These are phyloP conservation scores for Plasmopara halstedii DNA, from an alignment of 352 stramenopile species.

Conservation along the genomic window DNA sequence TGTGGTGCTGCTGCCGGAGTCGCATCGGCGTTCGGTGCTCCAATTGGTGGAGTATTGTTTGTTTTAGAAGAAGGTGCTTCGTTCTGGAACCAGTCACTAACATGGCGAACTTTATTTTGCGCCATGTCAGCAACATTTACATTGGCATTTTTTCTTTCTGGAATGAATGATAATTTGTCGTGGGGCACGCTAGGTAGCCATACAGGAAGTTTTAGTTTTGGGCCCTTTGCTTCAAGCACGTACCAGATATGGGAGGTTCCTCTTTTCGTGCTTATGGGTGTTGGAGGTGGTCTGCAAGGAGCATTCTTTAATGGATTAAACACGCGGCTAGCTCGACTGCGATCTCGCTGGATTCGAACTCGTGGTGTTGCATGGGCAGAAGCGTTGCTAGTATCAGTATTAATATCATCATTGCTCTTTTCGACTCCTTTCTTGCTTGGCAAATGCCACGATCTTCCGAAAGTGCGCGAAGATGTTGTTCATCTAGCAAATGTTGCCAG, in stretches of 20 bases:
- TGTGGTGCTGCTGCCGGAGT: constrained; percentile 85
- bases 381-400: constrained; percentile 43
- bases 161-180: constrained; percentile 65
- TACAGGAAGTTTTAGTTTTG: constrained; percentile 67
- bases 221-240: constrained; percentile 55
- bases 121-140: constrained; percentile 86
- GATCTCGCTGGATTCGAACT: constrained; percentile 53
- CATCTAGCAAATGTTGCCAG: constrained; percentile 34
- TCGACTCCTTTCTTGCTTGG: constrained; percentile 52
- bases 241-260: constrained; percentile 85
- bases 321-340: constrained; percentile 35
- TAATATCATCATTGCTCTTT: constrained; percentile 62
- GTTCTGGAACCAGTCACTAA: constrained; percentile 82
- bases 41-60: constrained; percentile 85
- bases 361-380: constrained; percentile 49
- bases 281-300: constrained; percentile 76
- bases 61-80: constrained; percentile 79
- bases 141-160: constrained; percentile 65
- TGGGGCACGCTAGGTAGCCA: constrained; percentile 69
- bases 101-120: constrained; percentile 80
- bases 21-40: constrained; percentile 84
- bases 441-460: constrained; percentile 53
- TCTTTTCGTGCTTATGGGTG: constrained; percentile 82
- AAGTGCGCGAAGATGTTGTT: constrained; percentile 44
- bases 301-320: constrained; percentile 77